These are phyloP conservation scores for Rhexocercosporidium sp. DNA, from an alignment of 2,329 filamentous ascomycete genomes.

Conservation along the genomic window DNA sequence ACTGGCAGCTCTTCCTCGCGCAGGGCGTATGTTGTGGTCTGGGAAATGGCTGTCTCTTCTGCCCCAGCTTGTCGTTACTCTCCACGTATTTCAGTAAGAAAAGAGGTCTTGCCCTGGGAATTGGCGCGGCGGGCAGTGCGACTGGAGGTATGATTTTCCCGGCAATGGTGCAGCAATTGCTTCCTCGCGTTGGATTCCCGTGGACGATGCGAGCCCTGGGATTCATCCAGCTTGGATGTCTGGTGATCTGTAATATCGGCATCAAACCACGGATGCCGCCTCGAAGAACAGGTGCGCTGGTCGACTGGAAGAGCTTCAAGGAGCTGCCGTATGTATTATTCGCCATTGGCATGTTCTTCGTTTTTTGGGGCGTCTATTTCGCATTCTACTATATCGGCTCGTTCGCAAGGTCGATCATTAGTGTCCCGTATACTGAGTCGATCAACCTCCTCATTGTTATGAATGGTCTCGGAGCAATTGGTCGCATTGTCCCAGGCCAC, in stretches of 20 bases:
- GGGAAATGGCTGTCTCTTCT: constrained; percentile 49
- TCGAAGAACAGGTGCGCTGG: constrained; percentile 47
- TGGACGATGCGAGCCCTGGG: constrained; percentile 54
- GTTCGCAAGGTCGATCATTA: constrained; percentile 46
- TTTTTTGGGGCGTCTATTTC: constrained; percentile 53
- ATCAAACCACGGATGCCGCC: constrained; percentile 48
- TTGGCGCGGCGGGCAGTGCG: constrained; percentile 46
- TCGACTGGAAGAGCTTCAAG: constrained; percentile 51
- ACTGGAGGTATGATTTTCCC: constrained; percentile 53
- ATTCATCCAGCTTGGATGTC: constrained; percentile 49
- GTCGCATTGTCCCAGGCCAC: constrained; percentile 53
- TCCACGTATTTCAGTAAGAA: constrained; percentile 50
- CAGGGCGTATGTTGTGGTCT: constrained; percentile 51
- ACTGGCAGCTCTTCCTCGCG: constrained; percentile 51
- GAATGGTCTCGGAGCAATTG: constrained; percentile 56
- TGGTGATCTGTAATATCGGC: constrained; percentile 45
- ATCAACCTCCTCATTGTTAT: constrained; percentile 57
- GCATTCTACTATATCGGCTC: constrained; percentile 46
- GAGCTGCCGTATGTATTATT: constrained; percentile 53
- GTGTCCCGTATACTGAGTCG: constrained; percentile 48
- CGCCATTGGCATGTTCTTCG: constrained; percentile 47
- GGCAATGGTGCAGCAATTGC: constrained; percentile 48
- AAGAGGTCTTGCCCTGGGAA: constrained; percentile 45
- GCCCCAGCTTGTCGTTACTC: constrained; percentile 46
- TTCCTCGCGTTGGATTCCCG: constrained; percentile 49